A percentile compares a stretch with the other conserved stretches of the same genome.
phyloP scores from a whole-genome alignment of 2,329 filamentous ascomycete genomes.

The Immersiporthe knoxdaviesiana region DNA sequence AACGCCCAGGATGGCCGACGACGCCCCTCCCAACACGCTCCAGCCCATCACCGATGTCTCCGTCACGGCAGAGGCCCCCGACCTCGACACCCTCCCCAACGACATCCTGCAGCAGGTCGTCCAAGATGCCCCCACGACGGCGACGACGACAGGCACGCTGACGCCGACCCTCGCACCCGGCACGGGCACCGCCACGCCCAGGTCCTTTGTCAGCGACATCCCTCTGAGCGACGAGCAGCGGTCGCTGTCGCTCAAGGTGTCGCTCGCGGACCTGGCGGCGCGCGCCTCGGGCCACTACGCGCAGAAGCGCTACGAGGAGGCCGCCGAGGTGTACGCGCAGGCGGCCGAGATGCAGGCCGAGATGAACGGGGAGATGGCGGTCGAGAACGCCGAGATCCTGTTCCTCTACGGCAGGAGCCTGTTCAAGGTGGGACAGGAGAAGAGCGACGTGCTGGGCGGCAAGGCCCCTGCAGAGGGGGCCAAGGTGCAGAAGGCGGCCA shows the following conservation, averaged over 20 bases:
- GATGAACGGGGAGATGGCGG: constrained; percentile 88
- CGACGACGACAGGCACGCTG: constrained; percentile 18
- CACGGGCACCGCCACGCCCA: constrained; percentile 37
- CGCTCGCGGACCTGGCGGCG: constrained; percentile 76
- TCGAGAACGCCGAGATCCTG: constrained; percentile 89
- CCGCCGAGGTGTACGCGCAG: constrained; percentile 84
- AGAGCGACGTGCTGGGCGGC: constrained; percentile 91
- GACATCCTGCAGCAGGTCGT: constrained; percentile 11
- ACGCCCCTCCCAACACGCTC: constrained; percentile 19
- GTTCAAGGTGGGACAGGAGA: constrained; percentile 91
- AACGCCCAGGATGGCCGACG: constrained; percentile 28
- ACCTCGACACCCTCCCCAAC: constrained; percentile 7
- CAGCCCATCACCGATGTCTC: constrained; percentile 19
- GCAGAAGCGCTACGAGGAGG: constrained; percentile 84
- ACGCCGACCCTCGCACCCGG: constrained; percentile 30
- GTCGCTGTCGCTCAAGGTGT: constrained; percentile 54
- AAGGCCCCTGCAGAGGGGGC: constrained; percentile 66
- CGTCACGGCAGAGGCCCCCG: not conserved
- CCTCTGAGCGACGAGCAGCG: constrained; percentile 40
- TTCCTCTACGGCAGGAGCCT: constrained; percentile 93
- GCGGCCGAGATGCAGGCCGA: constrained; percentile 89
- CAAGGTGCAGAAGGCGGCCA: constrained; percentile 53
- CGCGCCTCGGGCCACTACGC: constrained; percentile 84
- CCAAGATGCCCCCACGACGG: not conserved
- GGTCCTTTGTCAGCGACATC: constrained; percentile 33